Evolutionary conservation across 768 basidiomycete genomes (phyloP).

Genomic region (Boletales sp.): DNA sequence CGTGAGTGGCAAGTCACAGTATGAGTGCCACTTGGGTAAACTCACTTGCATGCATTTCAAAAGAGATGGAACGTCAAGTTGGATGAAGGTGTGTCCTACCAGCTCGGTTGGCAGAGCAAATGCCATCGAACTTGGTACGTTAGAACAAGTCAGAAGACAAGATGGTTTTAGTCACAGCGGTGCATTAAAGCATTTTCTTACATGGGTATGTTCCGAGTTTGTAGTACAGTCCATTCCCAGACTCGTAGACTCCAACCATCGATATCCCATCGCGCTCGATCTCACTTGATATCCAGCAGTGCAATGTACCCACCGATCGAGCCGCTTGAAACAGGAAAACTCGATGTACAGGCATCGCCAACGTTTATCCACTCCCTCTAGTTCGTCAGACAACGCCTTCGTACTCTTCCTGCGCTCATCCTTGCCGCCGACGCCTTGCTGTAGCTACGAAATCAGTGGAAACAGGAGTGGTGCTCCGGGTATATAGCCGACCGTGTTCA

Average conservation of each 20-base stretch:
- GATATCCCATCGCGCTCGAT: slow-evolving; percentile 5
- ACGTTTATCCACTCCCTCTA: slow-evolving; percentile 62
- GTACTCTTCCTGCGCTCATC: background rate
- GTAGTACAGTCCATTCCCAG: no score
- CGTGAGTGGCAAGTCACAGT: background rate
- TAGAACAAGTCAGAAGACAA: background rate
- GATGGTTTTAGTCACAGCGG: background rate
- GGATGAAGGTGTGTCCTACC: slow-evolving; percentile 17
- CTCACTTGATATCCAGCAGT: slow-evolving; percentile 1
- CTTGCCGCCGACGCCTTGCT: background rate
- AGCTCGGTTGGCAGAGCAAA: slow-evolving; percentile 30
- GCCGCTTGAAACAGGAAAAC: slow-evolving; percentile 59
- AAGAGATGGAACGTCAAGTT: slow-evolving; percentile 30
- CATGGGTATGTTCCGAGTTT: no score
- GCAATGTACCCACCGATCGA: slow-evolving; percentile 66
- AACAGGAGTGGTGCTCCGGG: slow-evolving; percentile 76
- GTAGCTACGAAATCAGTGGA: slow-evolving; percentile 78
- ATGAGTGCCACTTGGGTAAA: background rate
- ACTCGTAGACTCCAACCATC: slow-evolving; percentile 12
- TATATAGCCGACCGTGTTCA: slow-evolving; percentile 21
- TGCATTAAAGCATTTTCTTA: background rate
- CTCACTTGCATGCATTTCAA: slow-evolving; percentile 26
- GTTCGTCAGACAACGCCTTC: slow-evolving; percentile 39
- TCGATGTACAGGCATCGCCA: slow-evolving; percentile 61
- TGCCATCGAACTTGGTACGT: slow-evolving; percentile 11